phyloP scores from a whole-genome alignment of 345 rosid genomes.

The Eucalyptus erythrocorys region DNA sequence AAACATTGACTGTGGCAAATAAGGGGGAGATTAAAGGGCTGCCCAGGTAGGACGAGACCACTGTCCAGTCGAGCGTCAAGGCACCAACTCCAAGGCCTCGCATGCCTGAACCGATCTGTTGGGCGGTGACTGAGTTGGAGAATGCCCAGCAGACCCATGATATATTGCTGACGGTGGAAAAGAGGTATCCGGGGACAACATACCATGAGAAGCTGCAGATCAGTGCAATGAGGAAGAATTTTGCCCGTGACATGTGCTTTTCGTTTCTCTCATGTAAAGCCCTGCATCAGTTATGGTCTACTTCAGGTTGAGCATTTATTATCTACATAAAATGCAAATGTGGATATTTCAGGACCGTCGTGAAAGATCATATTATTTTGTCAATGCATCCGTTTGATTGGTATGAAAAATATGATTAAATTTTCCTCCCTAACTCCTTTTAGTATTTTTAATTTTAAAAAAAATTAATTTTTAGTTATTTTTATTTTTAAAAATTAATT shows the following conservation, averaged over 20 bases:
- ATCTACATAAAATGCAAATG: not conserved
- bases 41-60: constrained; percentile 63
- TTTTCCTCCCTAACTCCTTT: accelerated
- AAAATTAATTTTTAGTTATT: accelerated
- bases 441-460: too few relatives aligned
- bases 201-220: constrained; percentile 72
- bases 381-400: not conserved
- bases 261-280: constrained; percentile 88
- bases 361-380: not conserved
- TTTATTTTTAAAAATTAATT: too few relatives aligned
- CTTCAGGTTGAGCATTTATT: not conserved
- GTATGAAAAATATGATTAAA: too few relatives aligned
- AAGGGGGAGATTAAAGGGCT: constrained; percentile 84
- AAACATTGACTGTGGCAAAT: constrained; percentile 71
- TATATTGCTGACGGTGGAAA: constrained; percentile 65
- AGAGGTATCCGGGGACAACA: constrained; percentile 69
- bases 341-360: not conserved
- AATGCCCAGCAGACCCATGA: constrained; percentile 92
- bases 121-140: constrained; percentile 75
- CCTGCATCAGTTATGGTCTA: constrained; percentile 15
- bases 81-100: constrained; percentile 80
- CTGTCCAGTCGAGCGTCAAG: constrained; percentile 76
- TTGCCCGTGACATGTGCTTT: constrained; percentile 48
- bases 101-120: constrained; percentile 86
- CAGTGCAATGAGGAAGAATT: constrained; percentile 73